These are phyloP conservation scores for Medicago lupulina DNA, from an alignment of 306 rosid genomes.

Conservation along the genomic window DNA sequence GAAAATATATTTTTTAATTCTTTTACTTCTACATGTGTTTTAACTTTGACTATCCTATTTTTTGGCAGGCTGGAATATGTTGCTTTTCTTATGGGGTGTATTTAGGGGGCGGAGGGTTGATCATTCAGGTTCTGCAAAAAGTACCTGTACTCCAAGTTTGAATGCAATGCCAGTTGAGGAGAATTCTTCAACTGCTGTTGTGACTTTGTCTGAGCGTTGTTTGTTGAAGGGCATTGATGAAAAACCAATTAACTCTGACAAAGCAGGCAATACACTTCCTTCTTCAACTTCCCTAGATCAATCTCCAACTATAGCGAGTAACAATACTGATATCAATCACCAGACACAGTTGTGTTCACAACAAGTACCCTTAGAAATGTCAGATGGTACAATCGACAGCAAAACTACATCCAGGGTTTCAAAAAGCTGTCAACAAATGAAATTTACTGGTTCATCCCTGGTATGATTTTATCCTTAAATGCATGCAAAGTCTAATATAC, in stretches of 20 bases:
- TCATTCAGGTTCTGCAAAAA: slow-evolving; percentile 61
- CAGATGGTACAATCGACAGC: slow-evolving; percentile 43
- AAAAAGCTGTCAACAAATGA: slow-evolving; percentile 51
- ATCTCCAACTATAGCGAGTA: slow-evolving; percentile 38
- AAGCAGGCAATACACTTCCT: slow-evolving; percentile 45
- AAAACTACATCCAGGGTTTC: slow-evolving; percentile 48
- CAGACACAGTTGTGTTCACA: slow-evolving; percentile 46
- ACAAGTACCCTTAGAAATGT: slow-evolving; percentile 51
- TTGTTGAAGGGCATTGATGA: slow-evolving; percentile 46
- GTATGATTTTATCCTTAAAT: slow-evolving; percentile 53
- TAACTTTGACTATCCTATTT: slow-evolving; percentile 32
- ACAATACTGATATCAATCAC: slow-evolving; percentile 48
- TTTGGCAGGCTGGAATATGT: slow-evolving; percentile 93
- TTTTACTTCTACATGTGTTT: neutral
- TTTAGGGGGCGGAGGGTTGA: slow-evolving; percentile 69
- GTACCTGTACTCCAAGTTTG: slow-evolving; percentile 55
- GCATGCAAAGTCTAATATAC: slow-evolving; percentile 28
- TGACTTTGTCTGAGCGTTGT: slow-evolving; percentile 57
- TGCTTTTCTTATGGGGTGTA: slow-evolving; percentile 93
- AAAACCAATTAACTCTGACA: slow-evolving; percentile 49
- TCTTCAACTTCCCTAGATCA: slow-evolving; percentile 51
- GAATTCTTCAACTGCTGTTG: slow-evolving; percentile 53
- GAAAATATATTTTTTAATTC: slow-evolving; percentile 29
- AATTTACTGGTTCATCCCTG: slow-evolving; percentile 49
- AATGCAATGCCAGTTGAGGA: slow-evolving; percentile 51